Base-by-base conservation (phyloP, 306 rosid genomes). In the Fragaria nilgerrensis region DNA sequence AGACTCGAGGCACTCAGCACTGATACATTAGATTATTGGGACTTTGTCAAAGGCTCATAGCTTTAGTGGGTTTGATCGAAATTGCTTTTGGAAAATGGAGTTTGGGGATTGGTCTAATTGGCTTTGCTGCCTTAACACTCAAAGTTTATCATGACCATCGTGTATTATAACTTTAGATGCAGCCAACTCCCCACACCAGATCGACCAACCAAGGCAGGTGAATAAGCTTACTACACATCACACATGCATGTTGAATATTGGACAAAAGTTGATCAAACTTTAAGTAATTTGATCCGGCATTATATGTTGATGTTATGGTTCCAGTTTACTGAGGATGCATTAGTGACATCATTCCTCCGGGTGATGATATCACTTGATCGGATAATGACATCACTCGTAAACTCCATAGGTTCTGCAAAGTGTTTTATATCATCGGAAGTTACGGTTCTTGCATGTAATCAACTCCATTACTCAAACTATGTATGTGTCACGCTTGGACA, bases 281-380 rank as follows among this genome's bases (percentile, higher is more conserved):
- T 5, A 16, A 9, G 36, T 3, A 17, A 41, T 55, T n/a, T 74
- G 13, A 12, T 8, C 20, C 2, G 37, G 15, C 14, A 27, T 4
- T 25, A 12, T n/a, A n/a, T 32, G 58, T 61, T 43, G 4, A 0
- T 53, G 56, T 27, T 8, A 13, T 19, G 56, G 62, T n/a, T 43
- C 53, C 13, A 41, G 8, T 56, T 44, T 79, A 32, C 56, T 79
- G 81, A 76, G 81, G 70, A 73, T n/a, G 47, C 76, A 80, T 72
- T 72, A 29, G 17, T 62, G 39, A 58, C 86, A 76, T 83, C 86
- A 83, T 19, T 56, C 41, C 39, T 34, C 5, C 5, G 12, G 62
- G 9, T 58, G 45, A 16, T 71, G 64, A 64, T 55, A 55, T 67
- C 70, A 29, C 47, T 64, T 37, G 36, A 17, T 7, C 3, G 15